Conservation (phyloP, 331 rosid genomes). For the Quercus phellos region DNA sequence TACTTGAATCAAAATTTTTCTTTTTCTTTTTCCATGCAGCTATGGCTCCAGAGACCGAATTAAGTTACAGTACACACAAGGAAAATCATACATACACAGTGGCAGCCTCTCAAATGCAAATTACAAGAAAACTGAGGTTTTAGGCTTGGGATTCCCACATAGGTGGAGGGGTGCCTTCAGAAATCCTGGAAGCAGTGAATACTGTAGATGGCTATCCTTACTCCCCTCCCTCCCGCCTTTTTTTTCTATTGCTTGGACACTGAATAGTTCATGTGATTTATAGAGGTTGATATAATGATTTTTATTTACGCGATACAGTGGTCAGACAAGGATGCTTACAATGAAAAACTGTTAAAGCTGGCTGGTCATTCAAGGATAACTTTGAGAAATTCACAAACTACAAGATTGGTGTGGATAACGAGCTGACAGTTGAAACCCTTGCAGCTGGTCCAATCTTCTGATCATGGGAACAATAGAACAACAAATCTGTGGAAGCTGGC, state of each 20-base stretch:
- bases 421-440: slow-evolving; percentile 62
- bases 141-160: slow-evolving; percentile 73
- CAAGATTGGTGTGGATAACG: slow-evolving; percentile 60
- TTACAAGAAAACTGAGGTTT: slow-evolving; percentile 59
- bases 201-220: slow-evolving; percentile 44
- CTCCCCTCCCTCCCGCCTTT: background rate
- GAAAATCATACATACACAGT: slow-evolving; percentile 74
- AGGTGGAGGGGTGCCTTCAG: slow-evolving; percentile 79
- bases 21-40: slow-evolving; percentile 23
- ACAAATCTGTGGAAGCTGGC: too few relatives aligned
- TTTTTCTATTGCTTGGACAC: background rate
- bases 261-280: background rate
- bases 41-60: slow-evolving; percentile 72
- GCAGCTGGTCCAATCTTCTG: slow-evolving; percentile 66
- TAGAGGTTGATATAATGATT: background rate
- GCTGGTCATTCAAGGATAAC: slow-evolving; percentile 63
- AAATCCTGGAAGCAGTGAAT: slow-evolving; percentile 68
- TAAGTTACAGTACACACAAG: slow-evolving; percentile 80
- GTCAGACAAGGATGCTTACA: slow-evolving; percentile 54
- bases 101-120: slow-evolving; percentile 65
- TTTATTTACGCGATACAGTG: slow-evolving; percentile 39
- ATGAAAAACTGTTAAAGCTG: slow-evolving; percentile 55
- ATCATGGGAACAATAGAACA: background rate
- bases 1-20: background rate
- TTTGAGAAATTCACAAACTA: slow-evolving; percentile 61